Percentiles rank a stretch among this genome's conserved stretches.
Evolutionary conservation across 108 stramenopile species (phyloP).

Genomic region (Discostella stelligeroides): DNA sequence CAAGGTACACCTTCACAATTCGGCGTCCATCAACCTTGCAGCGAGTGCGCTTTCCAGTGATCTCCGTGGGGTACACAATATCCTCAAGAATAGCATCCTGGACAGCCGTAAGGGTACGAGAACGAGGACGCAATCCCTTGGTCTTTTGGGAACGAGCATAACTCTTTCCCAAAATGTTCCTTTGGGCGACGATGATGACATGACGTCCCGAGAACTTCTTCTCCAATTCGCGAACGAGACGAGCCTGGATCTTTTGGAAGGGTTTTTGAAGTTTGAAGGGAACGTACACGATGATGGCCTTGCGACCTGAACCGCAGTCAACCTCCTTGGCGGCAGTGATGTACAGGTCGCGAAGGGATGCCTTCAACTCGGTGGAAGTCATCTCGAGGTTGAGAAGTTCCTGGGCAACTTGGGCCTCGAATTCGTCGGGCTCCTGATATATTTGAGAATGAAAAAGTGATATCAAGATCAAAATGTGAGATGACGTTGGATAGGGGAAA

Average conservation of each 20-base stretch:
- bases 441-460: slow-evolving; percentile 1
- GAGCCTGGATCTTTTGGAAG: slow-evolving; percentile 97
- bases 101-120: slow-evolving; percentile 96
- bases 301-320: slow-evolving; percentile 84
- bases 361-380: slow-evolving; percentile 89
- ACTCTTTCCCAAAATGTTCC: slow-evolving; percentile 97
- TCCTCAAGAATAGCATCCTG: slow-evolving; percentile 99
- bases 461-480: slow-evolving; percentile 17
- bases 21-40: slow-evolving; percentile 98
- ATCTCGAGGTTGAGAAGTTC: slow-evolving; percentile 98
- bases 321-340: slow-evolving; percentile 99
- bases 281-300: slow-evolving; percentile 97
- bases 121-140: slow-evolving; percentile 93
- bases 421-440: slow-evolving; percentile 92
- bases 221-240: slow-evolving; percentile 98
- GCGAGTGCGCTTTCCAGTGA: slow-evolving; percentile 98
- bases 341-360: slow-evolving; percentile 90
- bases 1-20: slow-evolving; percentile 94
- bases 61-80: slow-evolving; percentile 98
- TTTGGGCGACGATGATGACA: slow-evolving; percentile 96
- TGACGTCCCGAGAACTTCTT: slow-evolving; percentile 99
- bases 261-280: slow-evolving; percentile 95
- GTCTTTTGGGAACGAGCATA: slow-evolving; percentile 90
- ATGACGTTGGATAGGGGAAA: slow-evolving; percentile 46
- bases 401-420: slow-evolving; percentile 95